A percentile compares a stretch with the other conserved stretches of the same genome.
Conservation (phyloP, 2,329 filamentous ascomycete genomes). For the Gaeumannomyces tritici region DNA sequence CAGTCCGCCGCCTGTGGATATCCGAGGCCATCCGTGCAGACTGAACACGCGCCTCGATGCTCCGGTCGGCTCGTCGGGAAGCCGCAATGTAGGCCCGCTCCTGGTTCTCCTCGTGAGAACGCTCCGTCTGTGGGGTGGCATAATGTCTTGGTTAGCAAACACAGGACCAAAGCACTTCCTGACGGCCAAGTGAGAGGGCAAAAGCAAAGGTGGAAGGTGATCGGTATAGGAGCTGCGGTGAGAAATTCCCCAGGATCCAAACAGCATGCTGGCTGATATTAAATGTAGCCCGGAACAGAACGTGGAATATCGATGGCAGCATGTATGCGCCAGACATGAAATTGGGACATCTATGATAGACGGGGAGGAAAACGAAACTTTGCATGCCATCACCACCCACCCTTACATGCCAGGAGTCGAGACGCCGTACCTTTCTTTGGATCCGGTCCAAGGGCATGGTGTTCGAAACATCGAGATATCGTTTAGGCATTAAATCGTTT, state of each 20-base stretch:
- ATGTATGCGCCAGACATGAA: not conserved
- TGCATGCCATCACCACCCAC: not conserved
- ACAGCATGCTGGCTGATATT: too few relatives aligned
- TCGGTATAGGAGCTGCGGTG: too few relatives aligned
- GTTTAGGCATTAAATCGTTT: not conserved
- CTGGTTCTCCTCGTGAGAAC: constrained; percentile 73
- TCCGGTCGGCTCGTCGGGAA: constrained; percentile 77
- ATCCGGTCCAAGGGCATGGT: not conserved
- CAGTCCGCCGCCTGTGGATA: constrained; percentile 81
- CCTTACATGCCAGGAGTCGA: not conserved
- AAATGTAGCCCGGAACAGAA: too few relatives aligned
- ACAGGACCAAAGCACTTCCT: too few relatives aligned
- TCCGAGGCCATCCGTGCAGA: constrained; percentile 83
- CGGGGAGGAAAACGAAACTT: not conserved
- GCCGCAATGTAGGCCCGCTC: constrained; percentile 89
- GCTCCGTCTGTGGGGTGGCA: constrained; percentile 51
- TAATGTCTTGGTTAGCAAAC: not conserved
- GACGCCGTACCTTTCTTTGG: not conserved
- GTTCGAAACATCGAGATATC: not conserved
- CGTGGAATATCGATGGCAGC: too few relatives aligned
- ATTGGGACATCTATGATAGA: not conserved
- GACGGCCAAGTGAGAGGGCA: too few relatives aligned
- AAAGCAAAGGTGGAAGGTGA: too few relatives aligned
- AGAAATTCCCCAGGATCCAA: too few relatives aligned
- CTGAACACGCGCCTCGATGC: constrained; percentile 77